Evolutionary conservation across 306 rosid species (phyloP), one percentile per base, ranked within the genome.

Genomic region (Acacia acuminata): DNA sequence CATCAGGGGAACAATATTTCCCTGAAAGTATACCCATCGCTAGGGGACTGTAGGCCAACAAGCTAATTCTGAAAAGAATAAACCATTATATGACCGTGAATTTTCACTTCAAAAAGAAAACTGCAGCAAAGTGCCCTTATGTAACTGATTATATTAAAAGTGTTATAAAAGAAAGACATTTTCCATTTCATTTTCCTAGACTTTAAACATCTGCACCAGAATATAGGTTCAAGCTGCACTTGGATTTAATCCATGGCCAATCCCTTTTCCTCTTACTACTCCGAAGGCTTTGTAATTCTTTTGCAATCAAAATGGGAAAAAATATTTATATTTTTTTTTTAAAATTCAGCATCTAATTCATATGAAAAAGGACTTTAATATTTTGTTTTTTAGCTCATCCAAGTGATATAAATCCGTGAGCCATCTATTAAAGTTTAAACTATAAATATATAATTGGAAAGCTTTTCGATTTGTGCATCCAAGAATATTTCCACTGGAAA

Each of bases 11-110:
- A 83, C 88, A 87, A 78, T 95, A 95, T 87, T 95, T 95, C 85
- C 99, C 98, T 70, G 98, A 89, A 79, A 95, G 99, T 78, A 95
- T 88, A 48, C 99, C 99, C 99, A 93, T 95, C 82, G 99, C 97
- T 71, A 93, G 87, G 78, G 99, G 99, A 77, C 95, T 94, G 86
- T 95, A 95, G 47, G 99, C 98, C 88, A 95, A 83, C 84, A 95
- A 85, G 88, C 89, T 77, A 81, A 95, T 84, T 76, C 99, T 95
- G 88, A 82, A 87, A 86, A 84, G 63, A 78, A 30, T 72, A 61
- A 76, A 51, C 77, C 80, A 79, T 36, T 22, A 77, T 70, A 58
- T 30, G 78, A 78, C 36, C 73, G 50, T 63, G 38, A 56, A 83
- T 53, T 42, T 75, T 69, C 51, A 47, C 69, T 38, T 16, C 72